phyloP scores from a whole-genome alignment of 2,329 filamentous ascomycete genomes.

The Cucurbitaria berberidis region DNA sequence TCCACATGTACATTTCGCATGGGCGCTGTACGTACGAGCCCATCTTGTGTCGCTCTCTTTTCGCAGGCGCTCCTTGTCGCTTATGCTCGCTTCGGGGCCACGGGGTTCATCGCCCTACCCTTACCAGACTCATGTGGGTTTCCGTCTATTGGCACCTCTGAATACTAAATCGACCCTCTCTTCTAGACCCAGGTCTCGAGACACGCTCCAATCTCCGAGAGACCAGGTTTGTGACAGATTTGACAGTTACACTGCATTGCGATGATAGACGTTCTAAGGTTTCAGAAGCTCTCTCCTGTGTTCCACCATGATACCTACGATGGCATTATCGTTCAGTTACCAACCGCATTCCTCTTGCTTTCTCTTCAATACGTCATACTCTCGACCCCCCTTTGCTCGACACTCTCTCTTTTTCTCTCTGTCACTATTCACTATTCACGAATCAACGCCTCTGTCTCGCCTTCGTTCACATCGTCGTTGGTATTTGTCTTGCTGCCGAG shows the following conservation, averaged over 20 bases:
- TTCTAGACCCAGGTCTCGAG: no score
- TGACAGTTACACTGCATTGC: not conserved
- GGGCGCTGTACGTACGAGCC: not conserved
- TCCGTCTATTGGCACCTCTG: not conserved
- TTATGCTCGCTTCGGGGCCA: not conserved
- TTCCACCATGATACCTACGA: not conserved
- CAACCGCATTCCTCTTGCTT: no score
- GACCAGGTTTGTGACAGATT: not conserved
- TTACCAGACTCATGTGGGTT: not conserved
- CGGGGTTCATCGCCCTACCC: not conserved
- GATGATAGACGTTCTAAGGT: not conserved
- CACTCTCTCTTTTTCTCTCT: no score
- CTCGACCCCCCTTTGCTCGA: not conserved
- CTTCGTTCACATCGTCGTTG: not conserved
- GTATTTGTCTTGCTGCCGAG: no score
- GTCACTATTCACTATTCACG: not conserved
- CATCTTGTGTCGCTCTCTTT: not conserved
- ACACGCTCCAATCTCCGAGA: not conserved
- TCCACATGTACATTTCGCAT: not conserved
- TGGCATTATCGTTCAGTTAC: not conserved
- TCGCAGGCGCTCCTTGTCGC: not conserved
- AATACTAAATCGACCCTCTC: no score
- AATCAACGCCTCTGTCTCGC: not conserved
- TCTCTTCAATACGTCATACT: not conserved
- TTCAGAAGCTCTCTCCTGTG: not conserved